These are phyloP conservation scores for Monosporascus sp. DNA, from an alignment of 2,329 filamentous ascomycete species.

Conservation along the genomic window DNA sequence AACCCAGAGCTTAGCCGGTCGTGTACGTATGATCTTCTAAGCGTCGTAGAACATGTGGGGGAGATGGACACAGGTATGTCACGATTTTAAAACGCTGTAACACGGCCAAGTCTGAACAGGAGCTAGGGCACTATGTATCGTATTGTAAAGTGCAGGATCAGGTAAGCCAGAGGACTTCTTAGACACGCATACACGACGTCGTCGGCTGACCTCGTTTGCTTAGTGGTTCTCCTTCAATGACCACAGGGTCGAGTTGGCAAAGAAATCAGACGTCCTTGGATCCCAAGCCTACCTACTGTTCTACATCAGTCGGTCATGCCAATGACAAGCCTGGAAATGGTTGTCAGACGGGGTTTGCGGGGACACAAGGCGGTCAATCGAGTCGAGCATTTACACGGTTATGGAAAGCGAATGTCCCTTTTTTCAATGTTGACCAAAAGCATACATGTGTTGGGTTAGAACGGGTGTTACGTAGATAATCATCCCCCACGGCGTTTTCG, in stretches of 20 bases:
- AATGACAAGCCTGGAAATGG: not conserved
- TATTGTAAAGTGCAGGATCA: constrained; percentile 78
- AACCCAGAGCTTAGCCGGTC: constrained; percentile 53
- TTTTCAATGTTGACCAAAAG: not conserved
- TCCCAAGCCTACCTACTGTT: constrained; percentile 89
- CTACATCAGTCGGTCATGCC: constrained; percentile 62
- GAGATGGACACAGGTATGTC: constrained; percentile 71
- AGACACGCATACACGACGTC: not conserved
- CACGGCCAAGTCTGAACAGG: not conserved
- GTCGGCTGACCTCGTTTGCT: constrained; percentile 3
- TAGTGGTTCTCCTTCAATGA: constrained; percentile 97
- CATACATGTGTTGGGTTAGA: not conserved
- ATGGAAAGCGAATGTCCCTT: not conserved
- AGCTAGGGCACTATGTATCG: constrained; percentile 72
- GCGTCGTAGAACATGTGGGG: constrained; percentile 88
- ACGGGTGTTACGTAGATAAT: too few relatives aligned
- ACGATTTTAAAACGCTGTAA: not conserved
- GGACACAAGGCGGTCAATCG: not conserved
- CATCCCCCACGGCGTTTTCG: too few relatives aligned
- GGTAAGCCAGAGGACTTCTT: constrained; percentile 32
- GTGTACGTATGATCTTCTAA: constrained; percentile 80
- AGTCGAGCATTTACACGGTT: not conserved
- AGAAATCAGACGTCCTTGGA: constrained; percentile 76
- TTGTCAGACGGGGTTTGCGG: not conserved
- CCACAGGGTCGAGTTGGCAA: constrained; percentile 80